These are phyloP conservation scores for Quercus phellos DNA, from an alignment of 331 rosid genomes.

Conservation along the genomic window DNA sequence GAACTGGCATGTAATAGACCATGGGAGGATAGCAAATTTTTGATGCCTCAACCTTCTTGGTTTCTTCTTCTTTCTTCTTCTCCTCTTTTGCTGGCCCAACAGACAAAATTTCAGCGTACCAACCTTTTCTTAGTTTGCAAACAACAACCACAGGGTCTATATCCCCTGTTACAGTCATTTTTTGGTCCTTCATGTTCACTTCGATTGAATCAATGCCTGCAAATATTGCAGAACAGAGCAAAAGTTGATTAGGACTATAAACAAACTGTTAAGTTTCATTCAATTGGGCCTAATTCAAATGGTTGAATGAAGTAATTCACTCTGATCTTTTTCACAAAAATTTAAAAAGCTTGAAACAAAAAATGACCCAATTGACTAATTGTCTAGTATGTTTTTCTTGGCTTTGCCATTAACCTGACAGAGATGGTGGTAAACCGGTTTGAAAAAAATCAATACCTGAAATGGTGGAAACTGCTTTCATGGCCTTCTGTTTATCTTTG, in stretches of 20 bases:
- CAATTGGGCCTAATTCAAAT: not conserved
- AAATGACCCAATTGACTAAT: not conserved
- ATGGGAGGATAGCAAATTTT: slow-evolving; percentile 37
- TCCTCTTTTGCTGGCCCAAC: slow-evolving; percentile 87
- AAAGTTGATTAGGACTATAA: not conserved
- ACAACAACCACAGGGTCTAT: slow-evolving; percentile 65
- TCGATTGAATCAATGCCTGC: slow-evolving; percentile 72
- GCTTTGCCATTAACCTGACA: not conserved
- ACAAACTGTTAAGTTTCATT: not conserved
- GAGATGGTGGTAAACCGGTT: not conserved
- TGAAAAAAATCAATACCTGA: slow-evolving; percentile 24
- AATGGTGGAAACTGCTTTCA: slow-evolving; percentile 38
- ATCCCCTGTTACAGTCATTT: slow-evolving; percentile 61
- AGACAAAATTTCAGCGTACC: slow-evolving; percentile 61
- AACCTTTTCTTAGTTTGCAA: slow-evolving; percentile 53
- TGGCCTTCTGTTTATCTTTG: slow-evolving; percentile 42
- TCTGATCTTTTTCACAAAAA: not conserved
- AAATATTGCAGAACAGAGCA: slow-evolving; percentile 6
- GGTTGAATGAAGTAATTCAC: not conserved
- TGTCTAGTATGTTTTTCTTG: not conserved
- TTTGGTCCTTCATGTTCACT: slow-evolving; percentile 77
- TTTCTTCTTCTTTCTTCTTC: slow-evolving; percentile 18
- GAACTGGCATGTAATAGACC: slow-evolving; percentile 43
- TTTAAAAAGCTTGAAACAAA: not conserved
- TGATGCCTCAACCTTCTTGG: slow-evolving; percentile 37